Conservation (phyloP, 257 asterid genomes). For the Pogostemon cablin region DNA sequence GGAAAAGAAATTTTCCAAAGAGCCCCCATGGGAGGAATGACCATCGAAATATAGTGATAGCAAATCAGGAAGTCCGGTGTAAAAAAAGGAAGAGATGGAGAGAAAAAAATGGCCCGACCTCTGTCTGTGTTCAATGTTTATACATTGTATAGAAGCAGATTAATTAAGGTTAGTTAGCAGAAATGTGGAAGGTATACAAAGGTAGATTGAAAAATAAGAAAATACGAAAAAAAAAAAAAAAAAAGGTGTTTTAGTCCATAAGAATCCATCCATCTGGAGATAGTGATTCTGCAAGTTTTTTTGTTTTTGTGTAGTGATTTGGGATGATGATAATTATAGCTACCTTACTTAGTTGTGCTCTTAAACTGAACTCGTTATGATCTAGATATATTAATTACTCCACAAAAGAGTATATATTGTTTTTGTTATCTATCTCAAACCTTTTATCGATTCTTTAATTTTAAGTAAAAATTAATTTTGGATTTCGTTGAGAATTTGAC, state of each 20-base stretch:
- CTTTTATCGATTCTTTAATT: too few relatives aligned
- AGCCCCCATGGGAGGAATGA: conserved; percentile 78
- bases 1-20: conserved; percentile 94
- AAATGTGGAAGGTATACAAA: not conserved
- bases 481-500: too few relatives aligned
- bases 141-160: conserved; percentile 34
- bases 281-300: too few relatives aligned
- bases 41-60: conserved; percentile 35
- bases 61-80: not conserved
- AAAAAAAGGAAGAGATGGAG: not conserved
- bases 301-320: too few relatives aligned
- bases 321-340: too few relatives aligned
- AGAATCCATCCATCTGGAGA: too few relatives aligned
- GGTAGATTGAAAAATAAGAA: conserved; percentile 36
- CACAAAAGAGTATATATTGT: too few relatives aligned
- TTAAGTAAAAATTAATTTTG: too few relatives aligned
- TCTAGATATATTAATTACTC: too few relatives aligned
- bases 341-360: too few relatives aligned
- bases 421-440: too few relatives aligned
- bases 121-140: conserved; percentile 29
- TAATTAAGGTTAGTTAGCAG: conserved; percentile 34
- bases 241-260: not conserved
- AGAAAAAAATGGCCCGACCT: not conserved
- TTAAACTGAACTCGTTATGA: too few relatives aligned
- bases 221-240: conserved; percentile 22